These are phyloP conservation scores for Chaetomium tenue DNA, from an alignment of 495 filamentous ascomycete genomes.

Conservation along the genomic window DNA sequence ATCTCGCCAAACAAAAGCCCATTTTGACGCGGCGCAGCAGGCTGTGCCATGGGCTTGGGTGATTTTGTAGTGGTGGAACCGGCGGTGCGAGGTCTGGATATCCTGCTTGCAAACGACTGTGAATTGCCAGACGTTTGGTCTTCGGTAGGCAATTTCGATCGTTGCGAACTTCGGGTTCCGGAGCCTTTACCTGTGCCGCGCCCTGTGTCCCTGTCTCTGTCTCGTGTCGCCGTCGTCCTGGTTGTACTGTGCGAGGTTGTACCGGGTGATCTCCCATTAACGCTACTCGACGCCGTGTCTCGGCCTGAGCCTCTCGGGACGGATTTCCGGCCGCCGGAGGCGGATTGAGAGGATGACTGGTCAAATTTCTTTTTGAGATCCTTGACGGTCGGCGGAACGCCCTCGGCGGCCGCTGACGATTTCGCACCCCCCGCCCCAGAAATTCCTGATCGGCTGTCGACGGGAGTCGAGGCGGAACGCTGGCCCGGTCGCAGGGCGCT, in stretches of 20 bases:
- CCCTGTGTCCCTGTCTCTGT: conserved; percentile 35
- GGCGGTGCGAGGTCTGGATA: conserved; percentile 47
- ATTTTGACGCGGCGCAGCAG: conserved; percentile 35
- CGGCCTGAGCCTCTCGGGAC: conserved; percentile 32
- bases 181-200: conserved; percentile 31
- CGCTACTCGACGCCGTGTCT: conserved; percentile 35
- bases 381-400: conserved; percentile 51
- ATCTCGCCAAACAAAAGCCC: conserved; percentile 56
- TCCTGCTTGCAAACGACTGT: conserved; percentile 54
- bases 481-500: conserved; percentile 33
- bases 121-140: conserved; percentile 49
- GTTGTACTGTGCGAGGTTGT: conserved; percentile 38
- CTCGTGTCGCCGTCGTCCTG: conserved; percentile 39
- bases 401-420: conserved; percentile 30
- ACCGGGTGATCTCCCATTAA: conserved; percentile 33
- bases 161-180: conserved; percentile 39
- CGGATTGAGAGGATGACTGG: conserved; percentile 31
- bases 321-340: conserved; percentile 34
- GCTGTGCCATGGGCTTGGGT: conserved; percentile 48
- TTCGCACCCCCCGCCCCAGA: conserved; percentile 24
- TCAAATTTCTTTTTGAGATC: conserved; percentile 57
- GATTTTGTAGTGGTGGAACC: conserved; percentile 39
- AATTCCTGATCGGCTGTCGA: conserved; percentile 39
- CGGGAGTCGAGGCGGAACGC: conserved; percentile 53
- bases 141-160: conserved; percentile 41